phyloP scores from a whole-genome alignment of 2,329 filamentous ascomycete species.

The Diaporthe aspalathi region DNA sequence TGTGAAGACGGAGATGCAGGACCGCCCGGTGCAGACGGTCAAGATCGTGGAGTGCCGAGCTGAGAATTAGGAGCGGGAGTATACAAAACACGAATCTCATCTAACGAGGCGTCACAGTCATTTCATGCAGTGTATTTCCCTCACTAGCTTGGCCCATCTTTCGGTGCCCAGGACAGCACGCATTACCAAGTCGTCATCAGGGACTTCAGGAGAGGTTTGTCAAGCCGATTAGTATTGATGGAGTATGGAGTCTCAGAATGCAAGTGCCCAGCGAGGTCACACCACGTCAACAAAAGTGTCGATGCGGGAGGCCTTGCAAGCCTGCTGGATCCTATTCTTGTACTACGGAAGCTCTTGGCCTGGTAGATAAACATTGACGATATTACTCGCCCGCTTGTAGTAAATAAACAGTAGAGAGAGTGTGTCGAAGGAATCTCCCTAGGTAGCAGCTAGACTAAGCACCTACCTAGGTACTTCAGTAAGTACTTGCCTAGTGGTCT shows the following conservation, averaged over 20 bases:
- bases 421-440: no score
- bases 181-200: no score
- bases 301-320: not conserved
- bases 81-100: not conserved
- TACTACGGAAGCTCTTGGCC: not conserved
- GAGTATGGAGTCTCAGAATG: conserved; percentile 5
- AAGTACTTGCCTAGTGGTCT: no score
- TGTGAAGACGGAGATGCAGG: conserved; percentile 29
- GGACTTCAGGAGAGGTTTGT: no score
- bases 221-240: not conserved
- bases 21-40: conserved; percentile 27
- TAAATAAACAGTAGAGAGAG: not conserved
- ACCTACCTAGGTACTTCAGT: no score
- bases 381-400: not conserved
- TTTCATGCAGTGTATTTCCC: no score
- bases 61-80: not conserved
- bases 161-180: no score
- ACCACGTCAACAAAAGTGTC: not conserved
- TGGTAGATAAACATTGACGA: not conserved
- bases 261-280: not conserved
- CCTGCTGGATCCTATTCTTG: not conserved
- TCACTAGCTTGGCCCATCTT: no score
- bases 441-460: no score
- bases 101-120: no score
- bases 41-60: conserved; percentile 30